Percentiles rank a stretch among this genome's conserved stretches.
Conservation (phyloP, 1,284 basidiomycete genomes). For the Blastosporella zonata region DNA sequence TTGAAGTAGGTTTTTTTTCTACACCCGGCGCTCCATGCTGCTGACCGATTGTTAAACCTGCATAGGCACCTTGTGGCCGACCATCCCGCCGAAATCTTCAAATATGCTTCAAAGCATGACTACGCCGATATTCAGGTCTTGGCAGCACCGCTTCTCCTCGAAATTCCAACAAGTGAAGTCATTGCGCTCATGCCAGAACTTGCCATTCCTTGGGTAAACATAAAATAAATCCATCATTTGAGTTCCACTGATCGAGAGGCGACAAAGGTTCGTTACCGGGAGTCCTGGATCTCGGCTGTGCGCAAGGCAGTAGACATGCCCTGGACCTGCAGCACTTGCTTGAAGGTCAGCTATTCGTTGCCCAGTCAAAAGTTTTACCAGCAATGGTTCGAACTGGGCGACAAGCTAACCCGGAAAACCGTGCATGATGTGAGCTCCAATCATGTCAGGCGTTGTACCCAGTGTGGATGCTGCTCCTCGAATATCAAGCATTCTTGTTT, state of each 20-base stretch:
- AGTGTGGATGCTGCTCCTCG: not conserved
- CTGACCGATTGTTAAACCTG: not conserved
- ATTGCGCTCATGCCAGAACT: not conserved
- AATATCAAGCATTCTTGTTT: not conserved
- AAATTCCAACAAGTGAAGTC: slow-evolving; percentile 1
- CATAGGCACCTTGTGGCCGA: not conserved
- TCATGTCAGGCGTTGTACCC: not conserved
- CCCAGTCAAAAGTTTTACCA: slow-evolving; percentile 14
- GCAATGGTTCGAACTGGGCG: slow-evolving; percentile 17
- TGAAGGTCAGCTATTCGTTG: not conserved
- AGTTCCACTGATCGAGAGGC: not conserved
- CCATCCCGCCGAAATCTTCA: slow-evolving; percentile 2
- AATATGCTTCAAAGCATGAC: slow-evolving; percentile 8
- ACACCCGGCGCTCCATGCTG: not conserved
- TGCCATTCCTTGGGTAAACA: slow-evolving; percentile 8
- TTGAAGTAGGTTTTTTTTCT: slow-evolving; percentile 14
- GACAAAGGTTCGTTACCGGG: not conserved
- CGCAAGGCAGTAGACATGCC: not conserved
- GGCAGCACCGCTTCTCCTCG: slow-evolving; percentile 5
- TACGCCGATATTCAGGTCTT: slow-evolving; percentile 7
- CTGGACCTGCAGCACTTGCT: not conserved
- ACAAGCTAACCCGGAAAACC: slow-evolving; percentile 15
- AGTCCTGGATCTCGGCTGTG: not conserved
- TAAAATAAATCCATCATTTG: not conserved
- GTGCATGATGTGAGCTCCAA: too few relatives aligned